Evolutionary conservation across 1,139 yeast species (phyloP), one percentile per base, ranked within the genome.

Genomic region (Suhomyces taliae): DNA sequence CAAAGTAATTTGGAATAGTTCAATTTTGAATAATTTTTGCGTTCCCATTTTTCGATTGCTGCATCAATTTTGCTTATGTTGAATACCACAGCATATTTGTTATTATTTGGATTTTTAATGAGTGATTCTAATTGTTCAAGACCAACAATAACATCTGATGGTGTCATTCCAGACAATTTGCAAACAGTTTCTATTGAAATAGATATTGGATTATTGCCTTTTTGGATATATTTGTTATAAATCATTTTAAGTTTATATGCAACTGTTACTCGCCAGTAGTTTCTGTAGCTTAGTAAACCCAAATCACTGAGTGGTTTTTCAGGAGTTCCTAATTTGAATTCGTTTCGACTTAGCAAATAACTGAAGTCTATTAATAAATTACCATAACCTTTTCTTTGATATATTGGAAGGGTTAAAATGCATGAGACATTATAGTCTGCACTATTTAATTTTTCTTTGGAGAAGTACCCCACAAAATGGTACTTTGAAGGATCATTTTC

Each of bases 401-500:
- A 86, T 7, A 86, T 84, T 1, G 99, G 99, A 38, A 93, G 67
- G 0, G 97, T 90, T 52, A 93, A 72, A 40, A 93, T 93, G 67
- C 99, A 93, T 45, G 96, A 87, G 15, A 93, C 84, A 59, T 91
- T 91, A 63, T 88, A 89, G 53, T 81, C 85, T 1, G 90, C 82
- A 37, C 83, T 78, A 54, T 82, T 86, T 48, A 85, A 70, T 60
- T 90, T 90, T 57, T 90, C 97, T 57, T 91, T 93, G 27, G 96
- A 88, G 60, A 93, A 93, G 65, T 93, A 93, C 0, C 99, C 99
- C 34, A 90, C 95, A 66, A 91, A 85, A 62, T 87, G 90, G 61
- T 87, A 87, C 27, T 79, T 81, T 6, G 69, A 57, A 9, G 69
- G 66, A 50, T 72, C 71, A 2, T 57, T 52, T 8, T 70, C 73